Conservation (phyloP, 441 rosid species). For the Eruca vesicaria region DNA sequence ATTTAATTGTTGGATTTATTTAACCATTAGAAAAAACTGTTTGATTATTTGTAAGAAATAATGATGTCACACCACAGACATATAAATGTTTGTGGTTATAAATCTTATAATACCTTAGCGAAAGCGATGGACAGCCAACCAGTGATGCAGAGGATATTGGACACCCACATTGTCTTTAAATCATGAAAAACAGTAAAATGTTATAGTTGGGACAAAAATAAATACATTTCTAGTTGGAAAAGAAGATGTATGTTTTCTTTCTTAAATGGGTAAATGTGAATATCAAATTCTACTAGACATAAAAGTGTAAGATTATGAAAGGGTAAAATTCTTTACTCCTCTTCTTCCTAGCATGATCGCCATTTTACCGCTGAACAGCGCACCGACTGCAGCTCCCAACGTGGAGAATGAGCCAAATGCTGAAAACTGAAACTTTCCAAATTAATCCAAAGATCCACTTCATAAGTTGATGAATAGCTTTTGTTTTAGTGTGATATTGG, state of each 20-base stretch:
- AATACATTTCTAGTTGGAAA: neutral
- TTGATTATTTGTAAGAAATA: neutral
- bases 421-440: slow-evolving; percentile 24
- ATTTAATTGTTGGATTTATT: neutral
- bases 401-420: slow-evolving; percentile 34
- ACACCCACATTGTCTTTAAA: slow-evolving; percentile 48
- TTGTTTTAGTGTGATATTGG: neutral
- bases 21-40: neutral
- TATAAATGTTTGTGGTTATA: neutral
- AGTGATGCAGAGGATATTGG: slow-evolving; percentile 43
- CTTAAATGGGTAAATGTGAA: neutral
- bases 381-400: slow-evolving; percentile 35
- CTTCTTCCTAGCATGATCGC: slow-evolving; percentile 33
- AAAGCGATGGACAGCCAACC: slow-evolving; percentile 62
- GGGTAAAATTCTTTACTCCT: slow-evolving; percentile 1
- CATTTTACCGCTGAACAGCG: slow-evolving; percentile 32
- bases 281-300: neutral
- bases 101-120: slow-evolving; percentile 41
- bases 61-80: neutral
- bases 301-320: neutral
- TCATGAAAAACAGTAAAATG: slow-evolving; percentile 7
- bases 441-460: neutral
- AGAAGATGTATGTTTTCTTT: neutral
- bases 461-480: no score
- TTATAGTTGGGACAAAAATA: neutral